Conservation (phyloP, 441 rosid species). For the Erodium texanum region DNA sequence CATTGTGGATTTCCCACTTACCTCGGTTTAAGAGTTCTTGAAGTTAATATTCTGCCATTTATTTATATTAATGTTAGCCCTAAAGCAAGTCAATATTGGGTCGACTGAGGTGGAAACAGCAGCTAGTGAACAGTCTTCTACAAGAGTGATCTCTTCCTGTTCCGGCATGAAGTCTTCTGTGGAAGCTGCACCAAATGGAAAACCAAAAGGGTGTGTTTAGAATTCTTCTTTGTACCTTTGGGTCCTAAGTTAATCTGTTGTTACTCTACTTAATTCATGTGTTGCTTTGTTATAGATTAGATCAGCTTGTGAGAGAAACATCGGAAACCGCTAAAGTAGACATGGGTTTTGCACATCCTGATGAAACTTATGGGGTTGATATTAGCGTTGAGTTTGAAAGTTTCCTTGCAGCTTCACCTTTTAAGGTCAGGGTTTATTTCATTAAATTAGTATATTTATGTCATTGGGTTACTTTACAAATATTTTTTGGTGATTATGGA, state of each 20-base stretch:
- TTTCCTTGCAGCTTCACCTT: constrained; percentile 25
- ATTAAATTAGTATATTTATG: constrained; percentile 2
- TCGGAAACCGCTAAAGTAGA: constrained; percentile 26
- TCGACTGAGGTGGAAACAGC: constrained; percentile 18
- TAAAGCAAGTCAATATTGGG: background rate
- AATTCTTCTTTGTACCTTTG: constrained; percentile 14
- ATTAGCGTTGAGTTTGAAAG: too few species aligned
- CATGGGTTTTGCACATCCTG: constrained; percentile 14
- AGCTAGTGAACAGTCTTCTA: constrained; percentile 23
- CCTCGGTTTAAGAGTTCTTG: constrained; percentile 9
- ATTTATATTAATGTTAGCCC: background rate
- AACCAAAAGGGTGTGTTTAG: constrained; percentile 51
- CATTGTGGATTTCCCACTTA: constrained; percentile 12
- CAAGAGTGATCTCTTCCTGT: constrained; percentile 18
- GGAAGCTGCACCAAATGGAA: constrained; percentile 45
- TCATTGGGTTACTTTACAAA: background rate
- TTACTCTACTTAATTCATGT: constrained; percentile 17
- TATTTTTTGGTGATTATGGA: constrained; percentile 21
- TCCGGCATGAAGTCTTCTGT: constrained; percentile 21
- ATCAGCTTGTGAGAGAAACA: constrained; percentile 31
- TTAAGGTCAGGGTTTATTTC: constrained; percentile 40
- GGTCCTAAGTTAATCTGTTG: constrained; percentile 14
- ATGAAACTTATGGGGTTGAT: too few species aligned
- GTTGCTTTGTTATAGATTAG: constrained; percentile 50
- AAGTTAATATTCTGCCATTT: constrained; percentile 23